A percentile compares a stretch with the other conserved stretches of the same genome.
Conservation (phyloP, 202 grass and related monocot genomes). For the Zizania palustris region DNA sequence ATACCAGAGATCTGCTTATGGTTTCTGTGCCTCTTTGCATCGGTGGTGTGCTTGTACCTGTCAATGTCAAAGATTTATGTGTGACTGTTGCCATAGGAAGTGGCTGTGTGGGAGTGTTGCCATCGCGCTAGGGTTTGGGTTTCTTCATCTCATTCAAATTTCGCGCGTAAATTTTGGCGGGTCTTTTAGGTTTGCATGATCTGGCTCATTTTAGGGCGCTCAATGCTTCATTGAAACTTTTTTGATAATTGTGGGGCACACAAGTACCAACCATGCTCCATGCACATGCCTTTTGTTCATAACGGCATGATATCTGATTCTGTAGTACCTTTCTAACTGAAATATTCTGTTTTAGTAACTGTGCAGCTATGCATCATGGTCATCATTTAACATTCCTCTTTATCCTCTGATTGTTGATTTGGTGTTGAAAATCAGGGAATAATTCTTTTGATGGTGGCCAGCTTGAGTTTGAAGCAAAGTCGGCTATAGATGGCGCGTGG, state of each 20-base stretch:
- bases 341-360: not conserved
- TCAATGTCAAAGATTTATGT: not conserved
- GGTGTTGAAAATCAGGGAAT: slow-evolving; percentile 51
- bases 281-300: not conserved
- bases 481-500: slow-evolving; percentile 96
- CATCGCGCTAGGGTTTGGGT: not conserved
- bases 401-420: not conserved
- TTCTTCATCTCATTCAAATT: not conserved
- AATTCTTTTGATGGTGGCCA: slow-evolving; percentile 48
- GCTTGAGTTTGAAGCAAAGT: slow-evolving; percentile 97
- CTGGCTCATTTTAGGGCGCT: not conserved
- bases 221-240: not conserved
- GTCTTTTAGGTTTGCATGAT: not conserved
- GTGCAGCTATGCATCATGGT: not conserved
- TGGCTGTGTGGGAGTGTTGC: not conserved
- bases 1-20: not conserved
- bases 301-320: not conserved
- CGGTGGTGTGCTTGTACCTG: not conserved
- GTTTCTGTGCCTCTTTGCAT: not conserved
- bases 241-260: not conserved
- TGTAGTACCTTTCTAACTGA: not conserved
- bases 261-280: too few relatives aligned
- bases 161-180: not conserved
- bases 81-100: not conserved
- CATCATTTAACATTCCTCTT: not conserved